Base-by-base conservation (phyloP, 2,329 filamentous ascomycete genomes). In the Microdochium paspali region DNA sequence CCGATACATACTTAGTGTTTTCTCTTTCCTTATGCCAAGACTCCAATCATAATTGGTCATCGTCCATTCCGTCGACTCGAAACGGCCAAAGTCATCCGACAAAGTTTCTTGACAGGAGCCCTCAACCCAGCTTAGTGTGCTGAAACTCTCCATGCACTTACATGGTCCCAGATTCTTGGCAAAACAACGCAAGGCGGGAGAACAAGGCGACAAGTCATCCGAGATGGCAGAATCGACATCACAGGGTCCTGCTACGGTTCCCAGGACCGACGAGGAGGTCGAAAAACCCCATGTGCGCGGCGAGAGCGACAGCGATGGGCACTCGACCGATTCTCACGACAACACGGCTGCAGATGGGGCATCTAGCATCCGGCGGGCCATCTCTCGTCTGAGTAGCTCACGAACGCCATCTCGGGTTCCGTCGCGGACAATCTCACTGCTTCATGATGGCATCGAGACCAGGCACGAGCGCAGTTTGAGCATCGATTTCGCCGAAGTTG, bases 361-460 rank as follows among this genome's bases (percentile, higher is more conserved):
- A 20, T 20, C 13, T 18, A 15, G 35, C 5, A 10, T 40, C 10
- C 35, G 23, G 35, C 12, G 13, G 6, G 23, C 18, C 35, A 40
- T 40, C 12, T 40, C 35, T 20, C 35, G 35, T 7, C 18, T 7
- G 35, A 40, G 35, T 18, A 20, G 15, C 6, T 40, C 35, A 5
- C 35, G 35, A 7, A 10, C 35, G 13, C 23, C 51, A 23, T 54
- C 52, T 10, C 47, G 46, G 13, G 24, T 50, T 18, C 50, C 66
- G 3, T 63, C 65, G 3, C 58, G 61, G 44, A 64, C 60, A 24
- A 56, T 68, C 6, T 67, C 66, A 1, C 66, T 70, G 45, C 59
- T 68, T 7, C 59, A 63, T 24, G 67, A 70, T 51, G 68, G 66
- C 26, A 65, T 70, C 48, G 56, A 57, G 44, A 66, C 61, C 39